phyloP scores from a whole-genome alignment of 805 yeast genomes.

The Jamesozyma hellenica region DNA sequence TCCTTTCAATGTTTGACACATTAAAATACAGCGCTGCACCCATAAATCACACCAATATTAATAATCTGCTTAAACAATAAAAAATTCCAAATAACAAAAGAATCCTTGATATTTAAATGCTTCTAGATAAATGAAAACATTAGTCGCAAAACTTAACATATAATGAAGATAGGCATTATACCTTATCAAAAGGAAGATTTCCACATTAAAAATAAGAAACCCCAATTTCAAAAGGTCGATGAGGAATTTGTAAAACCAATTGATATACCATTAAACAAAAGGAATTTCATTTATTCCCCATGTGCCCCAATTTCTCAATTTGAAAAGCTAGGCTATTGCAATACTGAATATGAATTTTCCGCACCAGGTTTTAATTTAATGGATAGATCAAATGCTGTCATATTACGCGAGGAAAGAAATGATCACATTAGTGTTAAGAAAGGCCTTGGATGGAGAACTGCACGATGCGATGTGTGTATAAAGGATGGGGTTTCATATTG shows the following conservation, averaged over 20 bases:
- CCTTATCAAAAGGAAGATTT: conserved; percentile 25
- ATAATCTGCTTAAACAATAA: too few relatives aligned
- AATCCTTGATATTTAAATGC: too few relatives aligned
- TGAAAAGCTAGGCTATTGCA: conserved; percentile 48
- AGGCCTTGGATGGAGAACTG: conserved; percentile 69
- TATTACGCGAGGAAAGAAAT: conserved; percentile 29
- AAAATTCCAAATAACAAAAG: too few relatives aligned
- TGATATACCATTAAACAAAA: conserved; percentile 70
- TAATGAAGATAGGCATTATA: conserved; percentile 23
- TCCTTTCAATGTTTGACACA: too few relatives aligned
- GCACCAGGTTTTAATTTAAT: conserved; percentile 21
- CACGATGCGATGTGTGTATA: conserved; percentile 62
- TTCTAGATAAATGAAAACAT: too few relatives aligned
- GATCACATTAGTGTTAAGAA: conserved; percentile 41
- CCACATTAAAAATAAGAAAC: conserved; percentile 19
- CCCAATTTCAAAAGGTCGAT: conserved; percentile 15
- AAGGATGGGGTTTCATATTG: conserved; percentile 73
- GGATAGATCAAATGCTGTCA: conserved; percentile 58
- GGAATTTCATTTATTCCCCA: conserved; percentile 73
- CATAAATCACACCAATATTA: too few relatives aligned
- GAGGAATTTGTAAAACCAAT: conserved; percentile 32
- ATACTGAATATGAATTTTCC: conserved; percentile 63
- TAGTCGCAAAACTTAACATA: too few relatives aligned
- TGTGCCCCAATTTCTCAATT: conserved; percentile 63
- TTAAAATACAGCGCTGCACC: too few relatives aligned